Evolutionary conservation across 306 rosid genomes (phyloP).

Genomic region (Pachyrhizus erosus): DNA sequence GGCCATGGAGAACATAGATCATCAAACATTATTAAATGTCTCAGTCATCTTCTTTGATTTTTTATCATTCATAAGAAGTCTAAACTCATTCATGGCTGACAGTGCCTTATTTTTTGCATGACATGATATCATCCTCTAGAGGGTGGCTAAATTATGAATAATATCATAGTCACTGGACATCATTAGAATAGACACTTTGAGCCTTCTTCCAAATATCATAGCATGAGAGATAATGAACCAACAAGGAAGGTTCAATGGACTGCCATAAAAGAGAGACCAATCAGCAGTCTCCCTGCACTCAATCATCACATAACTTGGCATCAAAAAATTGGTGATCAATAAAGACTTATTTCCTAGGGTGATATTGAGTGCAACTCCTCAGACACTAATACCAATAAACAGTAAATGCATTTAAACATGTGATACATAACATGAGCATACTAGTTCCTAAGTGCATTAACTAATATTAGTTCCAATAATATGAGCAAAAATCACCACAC

Average conservation of each 20-base stretch:
- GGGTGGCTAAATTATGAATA: background rate
- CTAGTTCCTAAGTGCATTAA: background rate
- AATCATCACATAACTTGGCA: background rate
- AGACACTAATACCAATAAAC: background rate
- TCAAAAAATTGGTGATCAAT: background rate
- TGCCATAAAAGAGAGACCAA: background rate
- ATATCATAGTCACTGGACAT: background rate
- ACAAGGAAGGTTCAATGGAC: too few species aligned
- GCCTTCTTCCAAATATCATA: background rate
- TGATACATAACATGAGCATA: background rate
- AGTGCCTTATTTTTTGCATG: too few species aligned
- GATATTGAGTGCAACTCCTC: background rate
- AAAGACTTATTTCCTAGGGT: background rate
- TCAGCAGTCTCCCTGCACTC: background rate
- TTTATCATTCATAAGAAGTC: too few species aligned
- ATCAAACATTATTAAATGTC: too few species aligned
- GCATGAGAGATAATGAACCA: too few species aligned
- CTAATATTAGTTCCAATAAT: background rate
- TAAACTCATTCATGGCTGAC: too few species aligned
- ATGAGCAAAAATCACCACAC: background rate
- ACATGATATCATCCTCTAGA: background rate
- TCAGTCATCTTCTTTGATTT: too few species aligned
- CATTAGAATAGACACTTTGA: background rate
- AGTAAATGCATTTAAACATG: background rate
- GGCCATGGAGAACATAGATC: background rate